These are phyloP conservation scores for Platanthera zijinensis DNA, from an alignment of 106 monocot species.

Conservation along the genomic window DNA sequence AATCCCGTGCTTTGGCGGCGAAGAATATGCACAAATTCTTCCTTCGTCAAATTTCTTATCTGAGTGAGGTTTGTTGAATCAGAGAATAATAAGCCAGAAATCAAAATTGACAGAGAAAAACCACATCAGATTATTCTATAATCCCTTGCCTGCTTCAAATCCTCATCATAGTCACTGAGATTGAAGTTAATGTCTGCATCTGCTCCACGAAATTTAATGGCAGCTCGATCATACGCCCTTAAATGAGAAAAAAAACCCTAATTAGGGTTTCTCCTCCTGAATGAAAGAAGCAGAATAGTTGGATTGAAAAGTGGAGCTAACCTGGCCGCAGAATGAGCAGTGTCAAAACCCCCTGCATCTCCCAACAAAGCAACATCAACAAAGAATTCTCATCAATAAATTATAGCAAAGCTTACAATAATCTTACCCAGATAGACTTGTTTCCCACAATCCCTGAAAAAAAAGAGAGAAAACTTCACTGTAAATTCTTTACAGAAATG, in stretches of 20 bases:
- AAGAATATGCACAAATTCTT: conserved; percentile 71
- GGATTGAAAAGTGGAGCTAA: not conserved
- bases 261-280: not conserved
- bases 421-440: conserved; percentile 51
- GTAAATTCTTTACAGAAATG: not conserved
- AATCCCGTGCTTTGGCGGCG: conserved; percentile 76
- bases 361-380: not conserved
- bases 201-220: conserved; percentile 64
- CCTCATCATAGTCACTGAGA: conserved; percentile 53
- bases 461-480: not conserved
- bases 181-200: conserved; percentile 72
- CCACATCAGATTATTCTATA: not conserved
- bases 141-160: conserved; percentile 43
- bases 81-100: not conserved
- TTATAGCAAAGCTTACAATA: not conserved
- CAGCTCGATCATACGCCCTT: conserved; percentile 73
- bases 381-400: not conserved
- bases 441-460: conserved; percentile 54
- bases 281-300: not conserved
- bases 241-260: not conserved
- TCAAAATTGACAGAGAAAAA: not conserved
- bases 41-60: conserved; percentile 62
- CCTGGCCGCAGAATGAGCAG: conserved; percentile 62
- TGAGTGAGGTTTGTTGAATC: conserved; percentile 7
- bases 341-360: conserved; percentile 53